Conservation (phyloP, 441 rosid species). For the Mallotus repandus region DNA sequence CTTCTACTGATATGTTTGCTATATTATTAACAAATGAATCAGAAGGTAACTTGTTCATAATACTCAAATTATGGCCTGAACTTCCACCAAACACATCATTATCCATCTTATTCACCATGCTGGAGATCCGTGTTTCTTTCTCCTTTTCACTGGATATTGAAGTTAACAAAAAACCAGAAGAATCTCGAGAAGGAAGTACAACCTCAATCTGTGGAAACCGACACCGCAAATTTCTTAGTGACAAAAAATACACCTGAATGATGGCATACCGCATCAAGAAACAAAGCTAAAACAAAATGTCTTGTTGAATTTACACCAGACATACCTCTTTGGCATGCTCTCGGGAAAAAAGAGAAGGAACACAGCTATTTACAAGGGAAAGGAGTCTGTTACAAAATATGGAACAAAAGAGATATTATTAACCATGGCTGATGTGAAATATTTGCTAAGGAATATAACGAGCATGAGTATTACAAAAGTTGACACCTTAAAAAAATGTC, state of each 20-base stretch:
- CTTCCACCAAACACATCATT: slow-evolving; percentile 26
- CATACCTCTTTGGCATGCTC: slow-evolving; percentile 69
- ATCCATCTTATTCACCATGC: slow-evolving; percentile 26
- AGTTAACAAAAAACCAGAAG: slow-evolving; percentile 26
- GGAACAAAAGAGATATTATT: slow-evolving; percentile 14
- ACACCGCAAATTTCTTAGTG: slow-evolving; percentile 22
- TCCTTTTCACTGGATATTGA: slow-evolving; percentile 33
- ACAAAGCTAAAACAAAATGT: slow-evolving; percentile 17
- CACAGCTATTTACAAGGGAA: slow-evolving; percentile 46
- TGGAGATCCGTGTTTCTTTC: slow-evolving; percentile 26
- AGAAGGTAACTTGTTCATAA: slow-evolving; percentile 28
- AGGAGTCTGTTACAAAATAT: slow-evolving; percentile 51
- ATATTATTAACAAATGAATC: slow-evolving; percentile 33
- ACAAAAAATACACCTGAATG: slow-evolving; percentile 15
- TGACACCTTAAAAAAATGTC: slow-evolving; percentile 56
- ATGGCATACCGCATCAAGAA: not conserved
- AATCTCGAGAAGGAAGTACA: slow-evolving; percentile 38
- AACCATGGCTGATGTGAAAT: slow-evolving; percentile 11
- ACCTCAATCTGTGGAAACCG: slow-evolving; percentile 55
- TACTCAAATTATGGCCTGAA: slow-evolving; percentile 30
- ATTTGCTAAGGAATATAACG: slow-evolving; percentile 10
- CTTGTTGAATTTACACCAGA: not conserved
- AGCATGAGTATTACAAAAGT: slow-evolving; percentile 6
- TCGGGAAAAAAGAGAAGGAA: slow-evolving; percentile 50
- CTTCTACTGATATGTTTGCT: slow-evolving; percentile 37